Percentiles rank a stretch among this genome's conserved stretches.
Conservation (phyloP, 2,329 filamentous ascomycete genomes). For the Chaetomium sp. region DNA sequence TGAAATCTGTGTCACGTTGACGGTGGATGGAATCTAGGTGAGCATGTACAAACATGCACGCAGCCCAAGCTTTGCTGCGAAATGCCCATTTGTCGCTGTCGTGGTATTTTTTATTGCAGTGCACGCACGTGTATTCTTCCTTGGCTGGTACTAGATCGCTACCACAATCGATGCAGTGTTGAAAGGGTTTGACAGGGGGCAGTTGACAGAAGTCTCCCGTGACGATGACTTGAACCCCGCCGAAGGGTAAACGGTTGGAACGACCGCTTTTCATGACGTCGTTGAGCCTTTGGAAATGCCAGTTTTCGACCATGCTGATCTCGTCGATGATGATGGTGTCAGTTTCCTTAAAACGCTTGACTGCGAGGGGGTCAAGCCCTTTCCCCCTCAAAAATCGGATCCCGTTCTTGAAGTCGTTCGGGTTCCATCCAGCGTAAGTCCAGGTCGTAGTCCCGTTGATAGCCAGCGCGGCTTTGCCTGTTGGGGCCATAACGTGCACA, state of each 20-base stretch:
- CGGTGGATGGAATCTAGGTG: slow-evolving; percentile 50
- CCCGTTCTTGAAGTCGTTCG: slow-evolving; percentile 37
- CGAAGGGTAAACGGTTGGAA: slow-evolving; percentile 27
- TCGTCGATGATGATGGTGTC: slow-evolving; percentile 59
- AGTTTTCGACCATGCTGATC: slow-evolving; percentile 57
- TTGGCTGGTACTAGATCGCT: slow-evolving; percentile 24
- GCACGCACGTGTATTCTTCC: slow-evolving; percentile 23
- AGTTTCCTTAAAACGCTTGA: slow-evolving; percentile 34
- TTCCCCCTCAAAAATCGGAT: slow-evolving; percentile 30
- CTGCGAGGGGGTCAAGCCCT: slow-evolving; percentile 30
- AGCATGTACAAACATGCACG: slow-evolving; percentile 47
- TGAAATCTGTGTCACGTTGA: slow-evolving; percentile 48
- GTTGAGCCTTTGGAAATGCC: slow-evolving; percentile 47
- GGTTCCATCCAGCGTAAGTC: slow-evolving; percentile 51
- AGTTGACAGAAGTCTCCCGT: slow-evolving; percentile 57
- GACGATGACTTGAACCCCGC: slow-evolving; percentile 48
- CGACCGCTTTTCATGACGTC: slow-evolving; percentile 37
- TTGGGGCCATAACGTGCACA: slow-evolving; percentile 52
- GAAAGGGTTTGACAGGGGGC: slow-evolving; percentile 52
- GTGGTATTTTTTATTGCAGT: slow-evolving; percentile 31
- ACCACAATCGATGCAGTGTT: slow-evolving; percentile 45
- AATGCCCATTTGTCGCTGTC: slow-evolving; percentile 57
- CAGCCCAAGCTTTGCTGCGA: slow-evolving; percentile 46
- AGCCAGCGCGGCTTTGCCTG: slow-evolving; percentile 51
- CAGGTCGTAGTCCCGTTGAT: slow-evolving; percentile 51